A percentile compares a stretch with the other conserved stretches of the same genome.
These are phyloP conservation scores for Pseudogymnoascus sp. DNA, from an alignment of 2,329 filamentous ascomycete genomes.

Conservation along the genomic window DNA sequence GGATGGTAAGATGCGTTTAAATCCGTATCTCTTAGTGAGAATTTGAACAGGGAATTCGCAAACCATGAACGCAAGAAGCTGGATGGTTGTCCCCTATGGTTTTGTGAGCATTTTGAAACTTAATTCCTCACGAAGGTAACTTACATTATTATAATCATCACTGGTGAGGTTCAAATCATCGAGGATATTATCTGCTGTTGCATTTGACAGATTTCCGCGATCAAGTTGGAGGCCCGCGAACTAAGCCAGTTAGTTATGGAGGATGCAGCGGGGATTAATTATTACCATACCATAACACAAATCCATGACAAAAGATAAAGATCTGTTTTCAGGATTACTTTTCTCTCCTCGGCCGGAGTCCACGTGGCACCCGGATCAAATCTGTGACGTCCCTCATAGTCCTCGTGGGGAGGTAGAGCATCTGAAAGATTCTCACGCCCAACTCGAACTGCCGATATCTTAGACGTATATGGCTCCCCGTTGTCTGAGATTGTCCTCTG, in stretches of 20 bases:
- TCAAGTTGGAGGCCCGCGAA: slow-evolving; percentile 60
- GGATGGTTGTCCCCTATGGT: slow-evolving; percentile 43
- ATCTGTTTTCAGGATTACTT: slow-evolving; percentile 47
- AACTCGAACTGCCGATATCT: slow-evolving; percentile 14
- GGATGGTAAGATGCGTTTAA: slow-evolving; percentile 47
- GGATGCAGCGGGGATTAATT: background rate
- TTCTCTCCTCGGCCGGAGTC: slow-evolving; percentile 50
- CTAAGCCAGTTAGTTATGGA: slow-evolving; percentile 33
- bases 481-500: slow-evolving; percentile 9
- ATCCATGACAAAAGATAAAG: slow-evolving; percentile 35
- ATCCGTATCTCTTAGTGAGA: slow-evolving; percentile 50
- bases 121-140: slow-evolving; percentile 32
- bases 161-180: slow-evolving; percentile 41
- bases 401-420: slow-evolving; percentile 27
- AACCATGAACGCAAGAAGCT: slow-evolving; percentile 45
- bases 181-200: slow-evolving; percentile 55
- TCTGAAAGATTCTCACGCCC: slow-evolving; percentile 24
- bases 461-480: slow-evolving; percentile 13
- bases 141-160: slow-evolving; percentile 49
- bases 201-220: slow-evolving; percentile 56
- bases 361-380: slow-evolving; percentile 46
- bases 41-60: slow-evolving; percentile 54
- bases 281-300: slow-evolving; percentile 37
- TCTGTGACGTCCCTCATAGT: slow-evolving; percentile 43
- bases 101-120: background rate